Percentiles rank a stretch among this genome's conserved stretches.
Evolutionary conservation across 2,329 filamentous ascomycete genomes (phyloP).

Genomic region (Verticillium dahliae): DNA sequence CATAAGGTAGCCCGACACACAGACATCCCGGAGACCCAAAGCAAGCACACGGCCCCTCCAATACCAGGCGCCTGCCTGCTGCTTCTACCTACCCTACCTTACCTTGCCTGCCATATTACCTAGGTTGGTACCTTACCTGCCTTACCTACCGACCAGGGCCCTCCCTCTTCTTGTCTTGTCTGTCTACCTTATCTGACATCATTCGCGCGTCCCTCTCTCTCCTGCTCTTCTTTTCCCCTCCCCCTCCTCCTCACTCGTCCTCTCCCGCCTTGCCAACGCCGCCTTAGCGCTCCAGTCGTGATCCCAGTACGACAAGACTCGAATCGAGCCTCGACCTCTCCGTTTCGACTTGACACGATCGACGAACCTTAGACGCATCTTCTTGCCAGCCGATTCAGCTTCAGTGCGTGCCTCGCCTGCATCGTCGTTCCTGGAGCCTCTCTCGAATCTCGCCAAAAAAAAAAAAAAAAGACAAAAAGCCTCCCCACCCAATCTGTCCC

Average conservation of each 20-base stretch:
- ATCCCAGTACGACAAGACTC: not conserved
- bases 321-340: not conserved
- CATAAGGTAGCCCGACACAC: not conserved
- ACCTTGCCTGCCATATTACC: not conserved
- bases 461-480: not conserved
- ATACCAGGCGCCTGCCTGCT: not conserved
- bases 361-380: not conserved
- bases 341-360: not conserved
- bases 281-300: not conserved
- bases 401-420: not conserved
- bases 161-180: not conserved
- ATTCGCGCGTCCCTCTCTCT: not conserved
- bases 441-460: no score
- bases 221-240: not conserved
- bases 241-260: not conserved
- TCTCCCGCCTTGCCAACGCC: not conserved
- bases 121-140: not conserved
- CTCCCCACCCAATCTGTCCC: not conserved
- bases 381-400: not conserved
- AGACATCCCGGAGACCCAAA: not conserved
- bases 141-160: not conserved
- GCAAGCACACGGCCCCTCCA: not conserved
- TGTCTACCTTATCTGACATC: not conserved
- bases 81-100: not conserved
- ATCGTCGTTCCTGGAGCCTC: not conserved